phyloP scores from a whole-genome alignment of 805 yeast species.

The Candida ponderosae region DNA sequence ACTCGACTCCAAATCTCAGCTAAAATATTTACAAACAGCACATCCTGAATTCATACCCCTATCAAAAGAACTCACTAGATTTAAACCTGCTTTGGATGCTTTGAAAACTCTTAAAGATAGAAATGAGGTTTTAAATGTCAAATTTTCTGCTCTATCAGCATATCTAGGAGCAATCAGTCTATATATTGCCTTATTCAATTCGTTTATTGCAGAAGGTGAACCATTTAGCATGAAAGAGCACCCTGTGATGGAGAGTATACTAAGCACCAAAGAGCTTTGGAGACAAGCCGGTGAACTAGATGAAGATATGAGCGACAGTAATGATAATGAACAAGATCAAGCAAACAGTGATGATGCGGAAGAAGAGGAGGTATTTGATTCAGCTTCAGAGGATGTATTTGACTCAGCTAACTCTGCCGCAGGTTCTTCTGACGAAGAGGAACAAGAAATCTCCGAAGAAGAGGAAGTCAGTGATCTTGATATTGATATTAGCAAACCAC shows the following conservation, averaged over 20 bases:
- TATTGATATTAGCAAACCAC: conserved; percentile 44
- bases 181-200: conserved; percentile 68
- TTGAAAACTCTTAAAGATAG: conserved; percentile 22
- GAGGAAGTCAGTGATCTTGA: conserved; percentile 25
- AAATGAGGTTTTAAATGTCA: conserved; percentile 36
- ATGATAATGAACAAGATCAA: conserved; percentile 8
- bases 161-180: conserved; percentile 74
- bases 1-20: conserved; percentile 46
- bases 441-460: conserved; percentile 4
- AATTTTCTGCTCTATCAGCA: conserved; percentile 64
- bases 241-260: conserved; percentile 80
- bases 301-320: conserved; percentile 15
- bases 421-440: not conserved
- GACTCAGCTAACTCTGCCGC: conserved; percentile 6
- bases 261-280: conserved; percentile 83
- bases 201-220: conserved; percentile 45
- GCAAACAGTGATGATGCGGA: conserved; percentile 10
- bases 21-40: conserved; percentile 44
- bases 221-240: conserved; percentile 72
- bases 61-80: conserved; percentile 45
- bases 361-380: conserved; percentile 13
- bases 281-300: conserved; percentile 63
- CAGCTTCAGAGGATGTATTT: conserved; percentile 2
- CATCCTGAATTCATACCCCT: conserved; percentile 85
- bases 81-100: conserved; percentile 34